Base-by-base conservation (phyloP, 345 rosid species). In the Salix caprea region DNA sequence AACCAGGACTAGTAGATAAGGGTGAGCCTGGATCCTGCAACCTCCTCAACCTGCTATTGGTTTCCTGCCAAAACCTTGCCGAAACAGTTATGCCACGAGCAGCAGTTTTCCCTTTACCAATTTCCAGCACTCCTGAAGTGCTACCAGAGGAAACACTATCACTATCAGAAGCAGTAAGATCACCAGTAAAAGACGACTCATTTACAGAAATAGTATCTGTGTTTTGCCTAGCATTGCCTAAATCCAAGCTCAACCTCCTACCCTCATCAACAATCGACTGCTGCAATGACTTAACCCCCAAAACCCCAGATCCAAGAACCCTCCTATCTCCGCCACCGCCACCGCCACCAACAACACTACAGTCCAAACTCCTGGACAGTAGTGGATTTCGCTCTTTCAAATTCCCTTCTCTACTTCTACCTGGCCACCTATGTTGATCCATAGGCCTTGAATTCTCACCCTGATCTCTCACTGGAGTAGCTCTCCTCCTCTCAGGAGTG, bases 51-150 rank as follows among this genome's bases (percentile, higher is more conserved):
- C 96, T 88, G 81, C 88, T 90, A 78, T 95, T 93, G 60, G 97
- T 91, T 84, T 95, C 97, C 79, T 89, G 99, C 97, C 99, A 95
- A 84, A 95, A 95, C 84, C 87, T 91, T 4, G 97, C 90, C 58
- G 97, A 95, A 72, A 85, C 80, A 48, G 44, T 76, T 54, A 76
- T 81, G 40, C 89, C 89, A 68, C 87, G 87, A 24, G 86, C 77
- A 66, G 75, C 89, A 74, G 67, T 84, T 79, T 82, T 90, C 42
- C 84, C 73, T 82, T 77, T 88, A 40, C 86, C 85, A 72, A 83
- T 80, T 65, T 87, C 91, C 24, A 83, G 91, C 74, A 74, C 78
- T 40, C 92, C 92, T 70, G 85, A 82, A 82, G 91, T 88, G 81
- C 92, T 87, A 42, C 94, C 92, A 69, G 97, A 90, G 32, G 97